Conservation (phyloP, 176 grass and related monocot genomes). For the Stipa capillata region DNA sequence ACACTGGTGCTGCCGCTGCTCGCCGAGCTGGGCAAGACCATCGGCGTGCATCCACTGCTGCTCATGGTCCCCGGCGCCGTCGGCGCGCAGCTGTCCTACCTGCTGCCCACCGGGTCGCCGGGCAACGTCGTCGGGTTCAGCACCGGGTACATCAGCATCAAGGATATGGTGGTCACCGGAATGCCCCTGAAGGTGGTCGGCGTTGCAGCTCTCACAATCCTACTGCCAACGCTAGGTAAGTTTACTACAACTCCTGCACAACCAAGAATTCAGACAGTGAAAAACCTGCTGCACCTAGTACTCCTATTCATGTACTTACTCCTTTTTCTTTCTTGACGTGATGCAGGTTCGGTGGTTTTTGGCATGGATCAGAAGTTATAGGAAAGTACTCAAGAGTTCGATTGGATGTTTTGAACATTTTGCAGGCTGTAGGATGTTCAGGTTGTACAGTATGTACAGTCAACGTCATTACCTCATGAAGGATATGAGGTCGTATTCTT, state of each 20-base stretch:
- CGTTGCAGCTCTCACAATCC: constrained; percentile 17
- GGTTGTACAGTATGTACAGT: constrained; percentile 1
- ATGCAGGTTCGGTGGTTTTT: constrained; percentile 23
- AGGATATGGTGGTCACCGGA: constrained; percentile 60
- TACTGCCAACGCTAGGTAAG: constrained; percentile 65
- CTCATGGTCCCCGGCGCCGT: constrained; percentile 66
- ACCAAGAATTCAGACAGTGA: neutral
- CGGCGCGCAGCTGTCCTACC: constrained; percentile 61
- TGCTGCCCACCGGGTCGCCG: constrained; percentile 58
- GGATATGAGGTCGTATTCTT: neutral
- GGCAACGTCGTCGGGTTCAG: constrained; percentile 58
- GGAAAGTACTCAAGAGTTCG: neutral
- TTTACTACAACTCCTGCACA: neutral
- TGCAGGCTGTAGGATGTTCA: neutral
- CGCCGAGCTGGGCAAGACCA: constrained; percentile 46
- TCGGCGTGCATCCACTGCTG: constrained; percentile 46
- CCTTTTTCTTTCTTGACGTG: neutral
- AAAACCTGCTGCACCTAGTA: neutral
- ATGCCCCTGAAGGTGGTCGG: constrained; percentile 41
- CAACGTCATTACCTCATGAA: neutral
- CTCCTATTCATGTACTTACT: neutral
- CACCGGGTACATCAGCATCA: constrained; percentile 56
- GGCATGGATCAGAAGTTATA: constrained; percentile 11
- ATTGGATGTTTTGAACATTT: neutral
- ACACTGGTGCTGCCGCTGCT: constrained; percentile 74